Percentiles rank a stretch among this genome's conserved stretches.
Conservation (phyloP, 2,329 filamentous ascomycete genomes). For the Tothia fuscella region DNA sequence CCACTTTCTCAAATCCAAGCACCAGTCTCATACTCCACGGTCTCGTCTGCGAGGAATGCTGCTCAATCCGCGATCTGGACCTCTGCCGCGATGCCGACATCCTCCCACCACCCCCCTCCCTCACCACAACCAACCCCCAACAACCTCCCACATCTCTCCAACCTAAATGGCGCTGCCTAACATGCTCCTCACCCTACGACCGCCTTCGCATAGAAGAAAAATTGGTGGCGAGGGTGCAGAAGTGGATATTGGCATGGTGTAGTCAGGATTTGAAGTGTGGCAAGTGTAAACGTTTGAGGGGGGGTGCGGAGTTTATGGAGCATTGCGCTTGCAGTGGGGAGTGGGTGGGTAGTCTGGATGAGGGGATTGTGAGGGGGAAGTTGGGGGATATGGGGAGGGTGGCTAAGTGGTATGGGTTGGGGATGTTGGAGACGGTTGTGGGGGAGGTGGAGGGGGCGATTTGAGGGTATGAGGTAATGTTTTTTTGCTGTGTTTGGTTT, state of each 20-base stretch:
- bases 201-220: slow-evolving; percentile 73
- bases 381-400: slow-evolving; percentile 63
- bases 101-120: slow-evolving; percentile 39
- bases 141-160: slow-evolving; percentile 20
- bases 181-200: slow-evolving; percentile 65
- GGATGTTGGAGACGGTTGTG: slow-evolving; percentile 69
- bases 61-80: slow-evolving; percentile 77
- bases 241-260: slow-evolving; percentile 64
- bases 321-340: slow-evolving; percentile 86
- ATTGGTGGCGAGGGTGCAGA: slow-evolving; percentile 65
- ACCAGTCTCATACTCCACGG: slow-evolving; percentile 59
- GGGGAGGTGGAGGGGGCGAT: slow-evolving; percentile 45
- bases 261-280: slow-evolving; percentile 84
- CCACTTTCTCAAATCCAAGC: slow-evolving; percentile 77
- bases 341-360: slow-evolving; percentile 62
- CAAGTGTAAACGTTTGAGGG: slow-evolving; percentile 52
- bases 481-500: too few species aligned
- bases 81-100: slow-evolving; percentile 83
- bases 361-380: slow-evolving; percentile 49
- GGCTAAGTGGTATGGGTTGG: slow-evolving; percentile 65
- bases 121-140: slow-evolving; percentile 10
- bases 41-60: slow-evolving; percentile 82
- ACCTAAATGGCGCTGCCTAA: slow-evolving; percentile 59
- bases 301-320: slow-evolving; percentile 90
- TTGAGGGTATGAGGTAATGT: too few species aligned